phyloP scores from a whole-genome alignment of 306 rosid genomes.

The Adenanthera pavonina region DNA sequence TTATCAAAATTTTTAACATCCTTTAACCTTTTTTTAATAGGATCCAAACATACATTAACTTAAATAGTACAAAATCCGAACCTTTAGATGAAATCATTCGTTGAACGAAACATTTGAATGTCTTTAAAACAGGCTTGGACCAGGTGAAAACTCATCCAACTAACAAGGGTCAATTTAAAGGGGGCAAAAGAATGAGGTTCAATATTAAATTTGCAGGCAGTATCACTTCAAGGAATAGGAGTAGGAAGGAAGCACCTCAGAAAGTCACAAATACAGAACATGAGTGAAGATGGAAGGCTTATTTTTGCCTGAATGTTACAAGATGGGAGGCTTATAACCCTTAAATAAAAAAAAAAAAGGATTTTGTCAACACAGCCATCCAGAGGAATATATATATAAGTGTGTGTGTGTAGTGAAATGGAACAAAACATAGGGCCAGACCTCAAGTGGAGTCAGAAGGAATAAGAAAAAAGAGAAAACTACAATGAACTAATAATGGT shows the following conservation, averaged over 20 bases:
- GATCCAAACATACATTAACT: too few species aligned
- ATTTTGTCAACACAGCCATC: slow-evolving; percentile 49
- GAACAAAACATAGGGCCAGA: slow-evolving; percentile 46
- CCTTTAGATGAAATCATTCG: too few species aligned
- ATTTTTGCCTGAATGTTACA: slow-evolving; percentile 56
- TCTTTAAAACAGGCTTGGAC: not conserved
- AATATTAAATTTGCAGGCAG: too few species aligned
- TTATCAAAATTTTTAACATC: too few species aligned
- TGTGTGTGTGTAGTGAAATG: slow-evolving; percentile 37
- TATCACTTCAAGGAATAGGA: not conserved
- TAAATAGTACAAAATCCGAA: too few species aligned
- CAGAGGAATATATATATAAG: slow-evolving; percentile 42
- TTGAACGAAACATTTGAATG: too few species aligned
- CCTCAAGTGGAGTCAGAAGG: slow-evolving; percentile 34
- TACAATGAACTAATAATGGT: slow-evolving; percentile 73
- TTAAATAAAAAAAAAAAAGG: slow-evolving; percentile 40
- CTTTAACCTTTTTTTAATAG: too few species aligned
- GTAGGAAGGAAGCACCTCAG: slow-evolving; percentile 28
- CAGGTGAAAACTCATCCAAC: not conserved
- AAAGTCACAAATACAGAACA: slow-evolving; percentile 40
- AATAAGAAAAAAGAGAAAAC: slow-evolving; percentile 32
- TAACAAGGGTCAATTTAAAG: not conserved
- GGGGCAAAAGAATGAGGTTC: too few species aligned
- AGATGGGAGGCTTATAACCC: slow-evolving; percentile 42
- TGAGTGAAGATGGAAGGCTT: slow-evolving; percentile 47